Evolutionary conservation across 768 basidiomycete species (phyloP), one percentile per base, ranked within the genome.

Genomic region (Boletus tomentosulus): DNA sequence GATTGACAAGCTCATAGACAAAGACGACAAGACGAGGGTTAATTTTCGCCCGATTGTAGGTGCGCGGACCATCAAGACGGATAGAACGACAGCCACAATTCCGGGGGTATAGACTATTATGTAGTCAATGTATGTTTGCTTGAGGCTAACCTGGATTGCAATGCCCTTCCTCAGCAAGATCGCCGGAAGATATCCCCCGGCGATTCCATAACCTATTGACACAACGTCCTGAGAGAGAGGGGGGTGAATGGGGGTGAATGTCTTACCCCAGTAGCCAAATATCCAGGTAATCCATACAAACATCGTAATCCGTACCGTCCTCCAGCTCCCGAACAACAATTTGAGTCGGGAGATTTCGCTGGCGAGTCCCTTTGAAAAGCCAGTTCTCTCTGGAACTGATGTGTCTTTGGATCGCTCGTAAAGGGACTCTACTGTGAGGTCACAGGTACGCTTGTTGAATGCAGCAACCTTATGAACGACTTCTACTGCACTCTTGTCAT

Each of bases 1-100:
- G n/a, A 60, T 50, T 5, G 58, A 49, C 0, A 57, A 13, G 1
- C 46, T 46, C 52, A 33, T 39, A 11, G 42, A 6, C 35, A 60
- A 34, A 1, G 60, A 60, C 27, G 58, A 60, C 27, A 54, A 27
- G 15, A 60, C 55, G 34, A 61, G 49, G 8, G 59, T 60, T 58
- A 52, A 61, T 44, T 60, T 61, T 27, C 55, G 46, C 28, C 60
- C 60, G 28, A 62, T 33, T 11, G 33, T n/a, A 4, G 61, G 56
- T 4, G 51, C 37, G 15, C 59, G 59, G 24, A 62, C 49, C 51
- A 61, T 42, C 6, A 62, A 25, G 12, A 58, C 31, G 7, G 48
- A 33, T 9, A 60, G 24, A 12, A 45, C 10, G n/a, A 38, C 42
- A 1, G 48, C 59, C 7, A 4, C 43, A 15, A 62, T 24, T 6